Evolutionary conservation across 768 basidiomycete species (phyloP), one percentile per base, ranked within the genome.

Genomic region (Kwoniella pini): DNA sequence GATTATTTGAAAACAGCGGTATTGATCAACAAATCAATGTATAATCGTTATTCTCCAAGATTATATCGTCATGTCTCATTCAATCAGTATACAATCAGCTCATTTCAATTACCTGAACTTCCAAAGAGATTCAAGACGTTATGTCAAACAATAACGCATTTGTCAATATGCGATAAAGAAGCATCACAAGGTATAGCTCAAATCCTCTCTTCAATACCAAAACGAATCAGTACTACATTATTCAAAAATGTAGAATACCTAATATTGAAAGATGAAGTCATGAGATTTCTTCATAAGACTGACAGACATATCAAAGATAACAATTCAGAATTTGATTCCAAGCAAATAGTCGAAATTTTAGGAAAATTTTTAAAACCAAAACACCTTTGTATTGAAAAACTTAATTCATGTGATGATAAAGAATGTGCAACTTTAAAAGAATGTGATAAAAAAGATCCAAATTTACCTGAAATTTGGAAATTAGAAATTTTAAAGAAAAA

Each of bases 381-480:
- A 28, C 53, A 54, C 42, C 22, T 54, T 5, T 54, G 53, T 42
- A 42, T 54, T 9, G 53, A 54, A n/a, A 36, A 38, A 4, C 36
- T 52, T 7, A n/a, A n/a, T n/a, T n/a, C n/a, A n/a, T n/a, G n/a
- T n/a, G n/a, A n/a, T n/a, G n/a, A n/a, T n/a, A n/a, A n/a, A n/a
- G n/a, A n/a, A n/a, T n/a, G n/a, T n/a, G n/a, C n/a, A n/a, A 36
- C 33, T 7, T 15, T 36, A 7, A 22, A 39, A 54, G 53, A n/a
- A 13, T 27, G 28, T 17, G 53, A 54, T 39, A 39, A 42, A n/a
- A 54, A 54, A 13, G 28, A 54, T 28, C 27, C 53, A 3, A 54
- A 54, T 17, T 26, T 15, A 24, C 53, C 53, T 19, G 53, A 54
- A 19, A 21, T 54, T 5, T 54, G 53, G 53, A 54, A 54, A 30